Evolutionary conservation across 495 filamentous ascomycete species (phyloP).

Genomic region (Talaromyces wortmannii): DNA sequence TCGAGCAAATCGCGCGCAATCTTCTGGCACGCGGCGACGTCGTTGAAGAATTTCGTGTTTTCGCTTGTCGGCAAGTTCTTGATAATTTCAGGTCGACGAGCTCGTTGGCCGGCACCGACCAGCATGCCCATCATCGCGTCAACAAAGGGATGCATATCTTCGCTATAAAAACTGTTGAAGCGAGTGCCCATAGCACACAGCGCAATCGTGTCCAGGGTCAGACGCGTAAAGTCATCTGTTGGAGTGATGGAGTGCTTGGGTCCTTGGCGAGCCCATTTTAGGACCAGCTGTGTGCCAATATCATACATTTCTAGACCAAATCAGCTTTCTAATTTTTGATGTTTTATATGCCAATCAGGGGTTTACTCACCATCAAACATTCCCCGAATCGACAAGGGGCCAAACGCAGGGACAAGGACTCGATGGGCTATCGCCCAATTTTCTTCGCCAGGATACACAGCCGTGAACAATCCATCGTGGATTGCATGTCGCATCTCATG

Average conservation of each 20-base stretch:
- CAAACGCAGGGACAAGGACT: constrained; percentile 61
- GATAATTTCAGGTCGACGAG: constrained; percentile 43
- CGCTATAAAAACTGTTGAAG: constrained; percentile 70
- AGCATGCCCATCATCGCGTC: constrained; percentile 57
- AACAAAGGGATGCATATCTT: constrained; percentile 62
- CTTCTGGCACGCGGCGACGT: constrained; percentile 49
- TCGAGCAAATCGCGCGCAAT: constrained; percentile 54
- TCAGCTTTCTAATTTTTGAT: not conserved
- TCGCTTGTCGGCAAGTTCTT: constrained; percentile 41
- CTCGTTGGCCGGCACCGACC: constrained; percentile 43
- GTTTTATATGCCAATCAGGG: not conserved
- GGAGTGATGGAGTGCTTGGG: constrained; percentile 46
- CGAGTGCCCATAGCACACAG: constrained; percentile 68
- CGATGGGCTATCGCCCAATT: constrained; percentile 70
- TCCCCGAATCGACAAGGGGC: constrained; percentile 56
- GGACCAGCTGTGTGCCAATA: constrained; percentile 58
- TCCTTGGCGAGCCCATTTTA: constrained; percentile 70
- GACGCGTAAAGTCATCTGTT: constrained; percentile 66
- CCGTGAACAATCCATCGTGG: constrained; percentile 66
- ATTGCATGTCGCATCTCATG: constrained; percentile 50
- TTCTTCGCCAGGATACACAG: constrained; percentile 46
- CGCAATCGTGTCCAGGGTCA: constrained; percentile 67
- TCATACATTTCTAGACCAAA: constrained; percentile 49
- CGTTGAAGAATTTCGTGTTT: constrained; percentile 48
- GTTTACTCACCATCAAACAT: constrained; percentile 54